Percentiles rank a stretch among this genome's conserved stretches.
Conservation (phyloP, 352 stramenopile species). For the Globisporangium alternatum region DNA sequence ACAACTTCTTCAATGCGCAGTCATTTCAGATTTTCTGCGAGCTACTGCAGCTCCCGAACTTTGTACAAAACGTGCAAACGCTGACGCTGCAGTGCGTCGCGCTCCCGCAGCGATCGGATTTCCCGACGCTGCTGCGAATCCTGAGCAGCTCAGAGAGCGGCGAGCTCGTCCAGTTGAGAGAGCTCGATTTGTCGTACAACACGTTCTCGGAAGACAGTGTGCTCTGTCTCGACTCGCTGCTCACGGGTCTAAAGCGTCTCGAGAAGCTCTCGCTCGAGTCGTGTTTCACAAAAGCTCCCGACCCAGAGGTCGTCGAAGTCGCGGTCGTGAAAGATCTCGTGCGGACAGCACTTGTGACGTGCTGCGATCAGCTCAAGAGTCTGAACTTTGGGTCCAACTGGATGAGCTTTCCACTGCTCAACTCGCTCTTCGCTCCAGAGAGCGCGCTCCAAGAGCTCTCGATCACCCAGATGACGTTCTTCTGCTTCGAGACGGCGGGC, state of each 20-base stretch:
- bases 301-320: conserved; percentile 32
- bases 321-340: conserved; percentile 41
- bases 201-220: conserved; percentile 45
- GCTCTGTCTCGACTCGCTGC: conserved; percentile 32
- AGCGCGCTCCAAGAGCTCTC: conserved; percentile 42
- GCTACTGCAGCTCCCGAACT: conserved; percentile 30
- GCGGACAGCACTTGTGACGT: conserved; percentile 31
- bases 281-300: conserved; percentile 51
- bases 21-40: conserved; percentile 51
- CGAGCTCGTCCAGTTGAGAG: conserved; percentile 29
- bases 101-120: conserved; percentile 44
- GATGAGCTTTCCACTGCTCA: conserved; percentile 47
- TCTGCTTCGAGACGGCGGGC: conserved; percentile 16
- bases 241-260: conserved; percentile 35
- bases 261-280: conserved; percentile 50
- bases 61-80: conserved; percentile 33
- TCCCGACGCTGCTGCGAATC: conserved; percentile 36
- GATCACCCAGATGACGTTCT: conserved; percentile 34
- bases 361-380: conserved; percentile 32
- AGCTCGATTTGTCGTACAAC: conserved; percentile 73
- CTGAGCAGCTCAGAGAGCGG: conserved; percentile 26
- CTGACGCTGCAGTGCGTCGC: conserved; percentile 47
- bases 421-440: conserved; percentile 51
- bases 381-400: conserved; percentile 63
- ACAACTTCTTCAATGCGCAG: conserved; percentile 59